Evolutionary conservation across 1,284 basidiomycete genomes (phyloP).

Genomic region (Ceraceosorus bombacis): DNA sequence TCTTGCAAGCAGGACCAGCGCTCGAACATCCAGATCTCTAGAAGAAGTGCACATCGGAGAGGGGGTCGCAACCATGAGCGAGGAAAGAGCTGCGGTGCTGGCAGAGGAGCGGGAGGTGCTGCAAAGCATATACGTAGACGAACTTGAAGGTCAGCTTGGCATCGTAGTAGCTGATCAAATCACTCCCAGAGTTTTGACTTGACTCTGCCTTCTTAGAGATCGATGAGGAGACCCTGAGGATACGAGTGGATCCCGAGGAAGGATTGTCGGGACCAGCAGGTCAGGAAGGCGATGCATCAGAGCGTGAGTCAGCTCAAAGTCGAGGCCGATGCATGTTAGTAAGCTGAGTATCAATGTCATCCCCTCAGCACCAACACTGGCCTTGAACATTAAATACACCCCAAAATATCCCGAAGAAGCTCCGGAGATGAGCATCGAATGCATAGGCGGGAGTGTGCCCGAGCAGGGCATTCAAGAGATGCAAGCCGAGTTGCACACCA

Average conservation of each 20-base stretch:
- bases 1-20: no score
- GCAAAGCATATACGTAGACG: constrained; percentile 89
- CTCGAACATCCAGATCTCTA: no score
- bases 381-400: constrained; percentile 64
- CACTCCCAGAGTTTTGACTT: background rate
- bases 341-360: no score
- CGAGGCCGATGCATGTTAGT: no score
- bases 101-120: constrained; percentile 86
- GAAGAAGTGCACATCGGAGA: no score
- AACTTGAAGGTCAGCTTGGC: constrained; percentile 71
- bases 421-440: constrained; percentile 65
- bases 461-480: constrained; percentile 58
- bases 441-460: constrained; percentile 59
- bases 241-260: constrained; percentile 82
- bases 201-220: constrained; percentile 58
- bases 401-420: constrained; percentile 66
- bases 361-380: constrained; percentile 46
- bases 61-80: constrained; percentile 4
- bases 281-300: no score
- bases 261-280: constrained; percentile 12
- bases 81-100: constrained; percentile 52
- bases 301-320: no score
- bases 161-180: no score
- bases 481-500: constrained; percentile 57
- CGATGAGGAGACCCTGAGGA: constrained; percentile 70